phyloP scores from a whole-genome alignment of 176 grass and related monocot species.

The Miscanthus lutarioriparius region DNA sequence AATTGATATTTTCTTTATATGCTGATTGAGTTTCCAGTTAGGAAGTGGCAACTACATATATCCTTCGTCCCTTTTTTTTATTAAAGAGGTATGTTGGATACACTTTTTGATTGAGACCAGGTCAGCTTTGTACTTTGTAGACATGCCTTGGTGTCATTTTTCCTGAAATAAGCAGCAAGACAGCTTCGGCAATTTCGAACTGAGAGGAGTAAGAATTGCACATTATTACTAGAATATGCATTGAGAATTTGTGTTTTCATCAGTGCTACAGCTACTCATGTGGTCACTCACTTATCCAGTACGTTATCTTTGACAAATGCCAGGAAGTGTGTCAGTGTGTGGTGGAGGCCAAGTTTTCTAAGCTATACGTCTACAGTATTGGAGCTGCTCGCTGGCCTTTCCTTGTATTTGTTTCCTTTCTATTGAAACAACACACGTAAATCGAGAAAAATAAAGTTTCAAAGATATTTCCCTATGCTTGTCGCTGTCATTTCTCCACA shows the following conservation, averaged over 20 bases:
- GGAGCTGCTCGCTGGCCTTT: too few species aligned
- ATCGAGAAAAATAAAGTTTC: background rate
- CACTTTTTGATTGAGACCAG: background rate
- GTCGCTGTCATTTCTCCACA: background rate
- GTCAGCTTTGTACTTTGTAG: background rate
- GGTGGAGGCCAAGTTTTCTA: too few species aligned
- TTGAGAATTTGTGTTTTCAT: background rate
- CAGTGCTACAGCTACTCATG: background rate
- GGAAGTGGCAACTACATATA: background rate
- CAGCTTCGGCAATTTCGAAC: background rate
- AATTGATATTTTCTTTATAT: background rate
- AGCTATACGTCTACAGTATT: too few species aligned
- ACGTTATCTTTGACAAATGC: too few species aligned
- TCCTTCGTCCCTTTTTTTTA: background rate
- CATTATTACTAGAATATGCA: background rate
- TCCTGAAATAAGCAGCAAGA: background rate
- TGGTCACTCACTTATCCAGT: too few species aligned
- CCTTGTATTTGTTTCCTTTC: too few species aligned
- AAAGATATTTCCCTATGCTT: slow-evolving; percentile 16
- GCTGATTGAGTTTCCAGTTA: background rate
- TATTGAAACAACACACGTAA: background rate
- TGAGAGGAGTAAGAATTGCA: background rate
- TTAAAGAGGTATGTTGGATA: background rate
- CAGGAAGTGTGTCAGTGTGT: too few species aligned
- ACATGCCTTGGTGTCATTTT: background rate